phyloP scores from a whole-genome alignment of 768 basidiomycete species.

The Xerocomellus chrysenteron region DNA sequence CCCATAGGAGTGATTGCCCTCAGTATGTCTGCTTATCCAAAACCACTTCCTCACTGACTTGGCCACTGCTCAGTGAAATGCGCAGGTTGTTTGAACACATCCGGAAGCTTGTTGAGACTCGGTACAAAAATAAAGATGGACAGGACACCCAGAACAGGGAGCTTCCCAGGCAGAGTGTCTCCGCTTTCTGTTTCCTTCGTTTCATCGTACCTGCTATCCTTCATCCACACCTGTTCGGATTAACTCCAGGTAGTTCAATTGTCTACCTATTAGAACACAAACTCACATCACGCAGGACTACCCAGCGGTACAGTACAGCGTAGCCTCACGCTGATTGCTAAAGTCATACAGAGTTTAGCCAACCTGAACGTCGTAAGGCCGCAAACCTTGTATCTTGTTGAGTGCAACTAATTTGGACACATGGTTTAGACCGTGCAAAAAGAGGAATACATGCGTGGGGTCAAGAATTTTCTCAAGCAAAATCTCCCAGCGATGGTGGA shows the following conservation, averaged over 20 bases:
- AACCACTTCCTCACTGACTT: slow-evolving; percentile 3
- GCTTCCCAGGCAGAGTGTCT: slow-evolving; percentile 79
- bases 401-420: slow-evolving; percentile 1
- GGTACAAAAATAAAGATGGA: slow-evolving; percentile 46
- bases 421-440: slow-evolving; percentile 56
- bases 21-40: slow-evolving; percentile 46
- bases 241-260: slow-evolving; percentile 59
- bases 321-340: slow-evolving; percentile 81
- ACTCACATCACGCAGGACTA: slow-evolving; percentile 49
- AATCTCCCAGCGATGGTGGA: slow-evolving; percentile 72
- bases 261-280: background rate
- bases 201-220: slow-evolving; percentile 90
- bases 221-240: slow-evolving; percentile 81
- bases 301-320: slow-evolving; percentile 68
- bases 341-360: slow-evolving; percentile 86
- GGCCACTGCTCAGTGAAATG: slow-evolving; percentile 55
- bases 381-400: background rate
- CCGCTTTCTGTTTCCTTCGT: slow-evolving; percentile 85
- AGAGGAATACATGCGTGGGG: slow-evolving; percentile 79
- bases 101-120: slow-evolving; percentile 68
- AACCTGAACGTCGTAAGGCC: slow-evolving; percentile 71
- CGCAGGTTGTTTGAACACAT: slow-evolving; percentile 67
- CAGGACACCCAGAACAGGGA: slow-evolving; percentile 47
- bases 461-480: slow-evolving; percentile 69
- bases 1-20: slow-evolving; percentile 70